These are phyloP conservation scores for Tilletia setariae DNA, from an alignment of 1,284 basidiomycete species.

Conservation along the genomic window DNA sequence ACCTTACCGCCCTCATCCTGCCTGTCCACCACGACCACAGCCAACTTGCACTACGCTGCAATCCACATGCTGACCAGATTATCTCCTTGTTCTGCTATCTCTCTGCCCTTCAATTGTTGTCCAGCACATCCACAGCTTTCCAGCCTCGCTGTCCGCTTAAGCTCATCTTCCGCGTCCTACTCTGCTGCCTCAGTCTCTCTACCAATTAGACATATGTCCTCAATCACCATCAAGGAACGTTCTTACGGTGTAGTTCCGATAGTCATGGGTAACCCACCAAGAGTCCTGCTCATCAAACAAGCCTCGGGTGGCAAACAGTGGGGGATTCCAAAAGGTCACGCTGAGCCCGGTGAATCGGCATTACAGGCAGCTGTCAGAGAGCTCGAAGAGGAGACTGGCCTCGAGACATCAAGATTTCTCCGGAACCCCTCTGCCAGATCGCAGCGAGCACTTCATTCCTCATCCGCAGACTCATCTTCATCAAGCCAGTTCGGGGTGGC, in stretches of 20 bases:
- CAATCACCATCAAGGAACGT: not conserved
- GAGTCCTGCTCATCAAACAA: not conserved
- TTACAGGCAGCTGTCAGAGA: slow-evolving; percentile 5
- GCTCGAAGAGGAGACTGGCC: slow-evolving; percentile 5
- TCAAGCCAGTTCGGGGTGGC: not conserved
- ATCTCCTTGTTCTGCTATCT: too few relatives aligned
- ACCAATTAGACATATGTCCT: not conserved
- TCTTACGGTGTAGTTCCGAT: slow-evolving; percentile 4
- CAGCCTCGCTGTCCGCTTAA: not conserved
- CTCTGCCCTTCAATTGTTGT: too few relatives aligned
- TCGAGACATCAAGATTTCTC: not conserved
- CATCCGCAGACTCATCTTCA: not conserved
- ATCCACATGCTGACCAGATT: too few relatives aligned
- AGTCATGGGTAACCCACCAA: not conserved
- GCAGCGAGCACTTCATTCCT: not conserved
- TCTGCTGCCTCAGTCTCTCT: not conserved
- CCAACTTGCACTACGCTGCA: not conserved
- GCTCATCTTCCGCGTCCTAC: not conserved
- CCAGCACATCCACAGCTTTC: too few relatives aligned
- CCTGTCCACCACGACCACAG: not conserved
- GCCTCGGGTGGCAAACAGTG: not conserved
- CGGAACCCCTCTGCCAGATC: too few relatives aligned
- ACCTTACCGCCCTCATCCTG: not conserved
- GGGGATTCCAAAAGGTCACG: slow-evolving; percentile 5
- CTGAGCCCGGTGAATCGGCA: not conserved